Base-by-base conservation (phyloP, 371 early-diverging fungal genomes). In the Lichtheimia ramosa region DNA sequence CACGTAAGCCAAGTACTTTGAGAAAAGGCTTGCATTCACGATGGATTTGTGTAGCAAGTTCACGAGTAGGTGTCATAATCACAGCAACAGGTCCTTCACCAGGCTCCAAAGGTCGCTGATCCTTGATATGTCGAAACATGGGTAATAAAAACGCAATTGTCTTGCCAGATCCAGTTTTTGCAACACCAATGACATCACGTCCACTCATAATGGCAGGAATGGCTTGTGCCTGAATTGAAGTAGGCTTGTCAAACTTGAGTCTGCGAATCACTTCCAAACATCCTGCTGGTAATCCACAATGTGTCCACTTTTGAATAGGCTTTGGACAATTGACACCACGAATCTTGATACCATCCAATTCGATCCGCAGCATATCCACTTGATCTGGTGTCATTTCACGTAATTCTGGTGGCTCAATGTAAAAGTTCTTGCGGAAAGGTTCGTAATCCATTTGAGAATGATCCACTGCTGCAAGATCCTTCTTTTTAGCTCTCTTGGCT, bases 101-200 rank as follows among this genome's bases (percentile, higher is more conserved):
- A 14, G 74, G 69, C 51, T 88, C 89, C 40, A 97, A 63, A 3
- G 93, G 90, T 25, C 93, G 79, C 69, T 99, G 98, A 71, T 94
- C 96, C 68, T 96, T 96, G 70, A 98, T 95, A 63, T 98, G 98
- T 15, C 97, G 88, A 54, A 99, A 89, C 94, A 97, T 91, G 27
- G 99, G 99, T 51, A 99, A 70, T 34, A 98, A 70, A 67, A 98
- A 99, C 0, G 98, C 96, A 65, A 98, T 87, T 2, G 99, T 97
- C 81, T 98, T 97, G 43, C 99, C 99, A 53, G 92, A 93, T 6
- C 99, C 99, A 0, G 99, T 99, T 66, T 97, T 99, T n/a, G 99
- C 99, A 24, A 99, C 95, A 21, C 97, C 96, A 71, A 99, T 95
- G 7, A 99, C 92, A 75, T 99, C 97, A 3, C 98, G 89, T 2